A percentile compares a stretch with the other conserved stretches of the same genome.
Conservation (phyloP, 352 stramenopile genomes). For the Globisporangium cederbergense region DNA sequence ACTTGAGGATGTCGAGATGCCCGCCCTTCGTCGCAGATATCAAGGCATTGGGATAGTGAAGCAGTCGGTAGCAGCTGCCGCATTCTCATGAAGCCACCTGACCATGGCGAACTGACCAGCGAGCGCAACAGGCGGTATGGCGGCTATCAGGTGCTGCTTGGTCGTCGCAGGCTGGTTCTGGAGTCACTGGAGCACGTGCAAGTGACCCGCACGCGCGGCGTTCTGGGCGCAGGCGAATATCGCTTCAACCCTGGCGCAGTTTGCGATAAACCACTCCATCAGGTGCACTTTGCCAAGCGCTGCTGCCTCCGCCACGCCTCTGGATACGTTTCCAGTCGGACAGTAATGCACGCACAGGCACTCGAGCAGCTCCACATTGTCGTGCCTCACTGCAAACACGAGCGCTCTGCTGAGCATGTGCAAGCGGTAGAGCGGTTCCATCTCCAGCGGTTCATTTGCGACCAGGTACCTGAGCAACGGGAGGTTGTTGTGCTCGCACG, state of each 20-base stretch:
- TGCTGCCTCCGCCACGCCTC: not conserved
- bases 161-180: not conserved
- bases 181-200: not conserved
- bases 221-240: not conserved
- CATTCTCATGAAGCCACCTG: not conserved
- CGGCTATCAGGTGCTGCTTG: not conserved
- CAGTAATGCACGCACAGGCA: not conserved
- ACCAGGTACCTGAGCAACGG: not conserved
- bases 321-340: not conserved
- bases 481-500: not conserved
- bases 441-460: not conserved
- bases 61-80: too few species aligned
- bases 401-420: too few species aligned
- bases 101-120: not conserved
- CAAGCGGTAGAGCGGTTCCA: too few species aligned
- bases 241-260: not conserved
- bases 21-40: not conserved
- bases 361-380: not conserved
- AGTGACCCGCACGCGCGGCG: not conserved
- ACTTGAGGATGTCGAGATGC: not conserved
- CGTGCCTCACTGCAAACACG: too few species aligned
- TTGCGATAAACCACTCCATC: not conserved
- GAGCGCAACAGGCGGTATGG: too few species aligned
- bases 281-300: slow-evolving; percentile 2
- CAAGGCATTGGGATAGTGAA: too few species aligned